Evolutionary conservation across 345 rosid genomes (phyloP).

Genomic region (Cardamine resedifolia): DNA sequence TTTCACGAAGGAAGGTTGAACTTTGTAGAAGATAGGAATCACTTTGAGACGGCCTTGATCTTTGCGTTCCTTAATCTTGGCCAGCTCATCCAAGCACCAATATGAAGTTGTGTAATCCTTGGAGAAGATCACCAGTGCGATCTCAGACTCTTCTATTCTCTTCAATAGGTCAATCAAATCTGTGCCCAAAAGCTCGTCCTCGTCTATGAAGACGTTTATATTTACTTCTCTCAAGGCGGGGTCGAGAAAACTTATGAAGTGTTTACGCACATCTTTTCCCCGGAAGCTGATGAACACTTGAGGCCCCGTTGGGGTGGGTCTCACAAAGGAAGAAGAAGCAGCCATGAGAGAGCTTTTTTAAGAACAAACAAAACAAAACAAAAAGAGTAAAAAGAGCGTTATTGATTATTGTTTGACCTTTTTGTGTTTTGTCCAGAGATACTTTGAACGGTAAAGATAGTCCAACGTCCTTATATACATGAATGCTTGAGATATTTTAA

Average conservation of each 20-base stretch:
- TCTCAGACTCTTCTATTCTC: conserved; percentile 23
- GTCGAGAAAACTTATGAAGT: conserved; percentile 21
- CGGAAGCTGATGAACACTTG: conserved; percentile 35
- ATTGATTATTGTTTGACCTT: not conserved
- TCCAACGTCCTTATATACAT: not conserved
- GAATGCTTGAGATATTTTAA: not conserved
- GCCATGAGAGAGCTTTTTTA: not conserved
- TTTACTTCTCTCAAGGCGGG: not conserved
- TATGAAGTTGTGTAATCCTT: not conserved
- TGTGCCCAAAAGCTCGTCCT: not conserved
- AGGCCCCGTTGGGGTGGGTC: not conserved
- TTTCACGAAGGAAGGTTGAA: too few relatives aligned
- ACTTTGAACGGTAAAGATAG: not conserved
- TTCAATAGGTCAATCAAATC: not conserved
- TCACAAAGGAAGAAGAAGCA: not conserved
- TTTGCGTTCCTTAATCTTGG: conserved; percentile 2
- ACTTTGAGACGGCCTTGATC: not conserved
- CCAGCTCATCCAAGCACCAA: conserved; percentile 29
- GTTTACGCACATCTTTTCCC: conserved; percentile 8
- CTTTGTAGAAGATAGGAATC: conserved; percentile 28
- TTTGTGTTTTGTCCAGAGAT: not conserved
- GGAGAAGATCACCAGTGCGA: conserved; percentile 19
- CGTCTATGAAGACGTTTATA: conserved; percentile 29
- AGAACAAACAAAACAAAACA: not conserved
- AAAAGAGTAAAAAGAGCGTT: not conserved